A percentile compares a stretch with the other conserved stretches of the same genome.
Evolutionary conservation across 768 basidiomycete genomes (phyloP).

Genomic region (Hemileccinum impolitum): DNA sequence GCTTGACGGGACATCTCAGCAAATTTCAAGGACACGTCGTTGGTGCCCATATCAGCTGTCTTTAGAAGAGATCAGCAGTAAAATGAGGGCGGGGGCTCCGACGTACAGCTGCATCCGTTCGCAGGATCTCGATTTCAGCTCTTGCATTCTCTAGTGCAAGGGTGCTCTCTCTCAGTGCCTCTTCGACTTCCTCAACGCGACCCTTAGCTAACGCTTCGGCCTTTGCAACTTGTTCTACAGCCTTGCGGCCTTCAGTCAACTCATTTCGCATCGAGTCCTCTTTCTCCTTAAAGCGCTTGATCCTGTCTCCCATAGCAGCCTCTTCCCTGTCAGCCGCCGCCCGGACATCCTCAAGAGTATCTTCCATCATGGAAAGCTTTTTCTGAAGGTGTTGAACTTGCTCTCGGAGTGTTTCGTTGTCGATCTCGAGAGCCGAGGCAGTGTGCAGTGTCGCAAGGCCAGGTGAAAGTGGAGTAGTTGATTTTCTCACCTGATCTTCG

Average conservation of each 20-base stretch:
- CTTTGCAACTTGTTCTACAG: conserved; percentile 59
- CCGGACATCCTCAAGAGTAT: conserved; percentile 76
- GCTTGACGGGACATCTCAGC: conserved; percentile 47
- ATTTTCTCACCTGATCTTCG: conserved; percentile 46
- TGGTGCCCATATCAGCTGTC: conserved; percentile 49
- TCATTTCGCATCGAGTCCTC: conserved; percentile 73
- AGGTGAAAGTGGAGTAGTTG: conserved; percentile 32
- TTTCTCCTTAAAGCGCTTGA: conserved; percentile 68
- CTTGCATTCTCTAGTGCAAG: conserved; percentile 85
- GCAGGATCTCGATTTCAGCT: conserved; percentile 80
- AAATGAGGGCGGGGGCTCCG: neutral
- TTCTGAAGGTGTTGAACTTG: conserved; percentile 87
- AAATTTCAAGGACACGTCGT: conserved; percentile 44
- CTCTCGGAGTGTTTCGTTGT: conserved; percentile 88
- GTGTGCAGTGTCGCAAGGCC: conserved; percentile 37
- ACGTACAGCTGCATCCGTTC: conserved; percentile 75
- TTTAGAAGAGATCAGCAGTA: conserved; percentile 15
- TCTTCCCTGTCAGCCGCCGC: conserved; percentile 75
- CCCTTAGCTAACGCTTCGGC: conserved; percentile 59
- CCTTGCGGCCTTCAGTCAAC: conserved; percentile 57
- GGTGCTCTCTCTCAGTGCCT: conserved; percentile 83
- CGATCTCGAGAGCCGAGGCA: conserved; percentile 81
- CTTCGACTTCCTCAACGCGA: conserved; percentile 83
- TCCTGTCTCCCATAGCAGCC: conserved; percentile 51
- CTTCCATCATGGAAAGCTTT: conserved; percentile 74